Conservation (phyloP, 768 basidiomycete species). For the Pulveroboletus sp. region DNA sequence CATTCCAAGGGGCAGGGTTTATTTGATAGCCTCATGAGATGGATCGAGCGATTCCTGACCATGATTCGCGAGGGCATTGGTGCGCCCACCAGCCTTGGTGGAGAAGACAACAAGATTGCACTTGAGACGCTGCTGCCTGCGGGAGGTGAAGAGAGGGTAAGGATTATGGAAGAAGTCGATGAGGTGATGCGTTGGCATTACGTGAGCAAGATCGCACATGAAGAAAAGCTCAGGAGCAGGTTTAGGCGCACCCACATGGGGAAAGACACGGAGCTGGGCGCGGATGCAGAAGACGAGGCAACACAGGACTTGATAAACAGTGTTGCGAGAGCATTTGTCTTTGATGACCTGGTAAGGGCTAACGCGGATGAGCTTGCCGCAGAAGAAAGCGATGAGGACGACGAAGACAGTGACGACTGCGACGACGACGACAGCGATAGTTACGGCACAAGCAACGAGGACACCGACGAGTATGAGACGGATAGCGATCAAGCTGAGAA, state of each 20-base stretch:
- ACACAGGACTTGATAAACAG: slow-evolving; percentile 73
- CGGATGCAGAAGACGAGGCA: slow-evolving; percentile 75
- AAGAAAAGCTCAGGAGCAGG: slow-evolving; percentile 83
- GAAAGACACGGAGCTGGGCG: slow-evolving; percentile 39
- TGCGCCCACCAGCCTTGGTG: slow-evolving; percentile 15
- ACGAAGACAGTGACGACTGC: slow-evolving; percentile 31
- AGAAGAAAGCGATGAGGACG: slow-evolving; percentile 55
- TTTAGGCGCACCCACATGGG: slow-evolving; percentile 59
- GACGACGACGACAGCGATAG: slow-evolving; percentile 39
- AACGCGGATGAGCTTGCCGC: slow-evolving; percentile 80
- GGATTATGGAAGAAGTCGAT: slow-evolving; percentile 83
- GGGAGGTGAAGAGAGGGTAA: slow-evolving; percentile 66
- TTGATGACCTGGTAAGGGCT: slow-evolving; percentile 72
- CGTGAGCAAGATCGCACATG: slow-evolving; percentile 87
- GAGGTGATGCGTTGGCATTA: slow-evolving; percentile 89
- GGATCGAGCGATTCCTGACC: slow-evolving; percentile 94
- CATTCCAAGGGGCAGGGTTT: slow-evolving; percentile 94
- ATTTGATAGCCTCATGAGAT: slow-evolving; percentile 90
- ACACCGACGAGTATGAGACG: slow-evolving; percentile 36
- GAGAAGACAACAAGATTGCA: slow-evolving; percentile 41
- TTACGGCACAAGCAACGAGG: slow-evolving; percentile 37
- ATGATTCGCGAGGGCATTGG: slow-evolving; percentile 87
- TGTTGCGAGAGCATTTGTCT: slow-evolving; percentile 75
- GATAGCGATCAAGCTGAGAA: slow-evolving; percentile 13
- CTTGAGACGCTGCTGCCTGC: slow-evolving; percentile 91